Base-by-base conservation (phyloP, 1,139 yeast genomes). In the Yamadazyma aaseri region DNA sequence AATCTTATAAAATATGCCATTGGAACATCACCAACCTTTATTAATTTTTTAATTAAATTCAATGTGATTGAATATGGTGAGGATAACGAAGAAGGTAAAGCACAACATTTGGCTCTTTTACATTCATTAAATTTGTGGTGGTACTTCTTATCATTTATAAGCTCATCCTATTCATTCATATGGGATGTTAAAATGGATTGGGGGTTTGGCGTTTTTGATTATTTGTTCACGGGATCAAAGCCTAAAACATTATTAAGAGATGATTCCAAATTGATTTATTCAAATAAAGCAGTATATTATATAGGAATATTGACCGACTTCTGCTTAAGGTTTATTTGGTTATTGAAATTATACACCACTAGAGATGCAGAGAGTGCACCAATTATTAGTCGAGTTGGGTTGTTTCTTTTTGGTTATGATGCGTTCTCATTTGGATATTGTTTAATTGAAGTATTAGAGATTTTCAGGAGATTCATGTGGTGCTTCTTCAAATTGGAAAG, bases 101-200 rank as follows among this genome's bases (percentile, higher is more conserved):
- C 26, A 31, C 33, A 29, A 34, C 55, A 26, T 42, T 41, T 30
- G 22, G 32, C 24, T 23, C 38, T 35, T 15, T 35, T 39, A 35
- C 41, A 27, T 26, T 33, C 32, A 18, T 45, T 45, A 28, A 51
- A 47, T 38, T 33, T 37, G n/a, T 57, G 70, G 51, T 81, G 86
- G 89, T 65, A 73, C 31, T 31, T 74, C 1, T 54, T 71, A 1
- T 68, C 78, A 11, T 56, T 81, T 4, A 46, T 86, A 29, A 87
- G 85, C 53, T 83, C 97, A 0, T 50, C 77, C 1, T 92, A 85
- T 55, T 76, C 95, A 13, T 85, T 86, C 44, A 63, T 79, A 35
- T 92, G 98, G 98, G 98, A 92, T 56, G 60, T 90, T 15, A 73
- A 74, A 33, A 78, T 79, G 73, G 98, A 92, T 62, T 92, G 98